Evolutionary conservation across 148 eudicot species (phyloP).

Genomic region (Oxyria digyna): DNA sequence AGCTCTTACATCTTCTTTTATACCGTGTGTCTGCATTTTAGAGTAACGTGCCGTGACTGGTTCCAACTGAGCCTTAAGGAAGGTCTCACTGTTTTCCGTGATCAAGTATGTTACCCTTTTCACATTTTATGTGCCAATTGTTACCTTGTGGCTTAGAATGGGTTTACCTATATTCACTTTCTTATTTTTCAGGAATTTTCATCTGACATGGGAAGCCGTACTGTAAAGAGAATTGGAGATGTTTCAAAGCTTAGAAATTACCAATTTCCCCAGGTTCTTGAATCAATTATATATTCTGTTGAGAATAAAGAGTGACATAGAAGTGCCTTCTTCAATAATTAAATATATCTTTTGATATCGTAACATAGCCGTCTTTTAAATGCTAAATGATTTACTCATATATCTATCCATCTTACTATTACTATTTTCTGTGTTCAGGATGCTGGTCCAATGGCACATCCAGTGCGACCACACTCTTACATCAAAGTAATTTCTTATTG

Average conservation of each 20-base stretch:
- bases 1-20: not conserved
- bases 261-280: slow-evolving; percentile 85
- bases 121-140: not conserved
- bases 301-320: no score
- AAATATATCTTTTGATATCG: not conserved
- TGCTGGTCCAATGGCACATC: slow-evolving; percentile 99
- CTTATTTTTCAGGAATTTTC: slow-evolving; percentile 71
- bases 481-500: slow-evolving; percentile 50
- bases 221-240: slow-evolving; percentile 92
- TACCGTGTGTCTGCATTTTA: slow-evolving; percentile 19
- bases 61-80: slow-evolving; percentile 98
- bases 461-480: slow-evolving; percentile 95
- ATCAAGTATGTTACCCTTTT: slow-evolving; percentile 45
- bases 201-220: slow-evolving; percentile 94
- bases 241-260: slow-evolving; percentile 84
- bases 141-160: not conserved
- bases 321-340: not conserved
- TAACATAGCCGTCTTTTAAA: not conserved
- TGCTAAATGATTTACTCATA: not conserved
- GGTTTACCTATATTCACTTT: not conserved
- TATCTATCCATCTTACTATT: not conserved
- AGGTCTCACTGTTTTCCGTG: slow-evolving; percentile 99
- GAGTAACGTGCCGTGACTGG: slow-evolving; percentile 99
- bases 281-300: no score
- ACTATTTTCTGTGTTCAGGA: slow-evolving; percentile 43